Evolutionary conservation across 805 yeast species (phyloP).

Genomic region (Kuraishia capsulata): DNA sequence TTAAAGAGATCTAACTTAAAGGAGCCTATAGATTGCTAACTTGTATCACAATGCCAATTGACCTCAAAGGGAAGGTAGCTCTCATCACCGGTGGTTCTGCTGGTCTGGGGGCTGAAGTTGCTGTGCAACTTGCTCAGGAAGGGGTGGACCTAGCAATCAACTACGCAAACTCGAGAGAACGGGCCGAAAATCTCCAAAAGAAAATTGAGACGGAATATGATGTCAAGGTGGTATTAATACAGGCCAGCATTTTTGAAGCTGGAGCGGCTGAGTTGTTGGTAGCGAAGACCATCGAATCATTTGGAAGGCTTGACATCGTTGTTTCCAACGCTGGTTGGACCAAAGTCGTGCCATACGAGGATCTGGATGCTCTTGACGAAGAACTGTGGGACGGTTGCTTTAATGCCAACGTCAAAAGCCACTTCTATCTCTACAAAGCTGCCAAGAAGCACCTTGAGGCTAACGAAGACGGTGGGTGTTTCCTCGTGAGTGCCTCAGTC

Average conservation of each 20-base stretch:
- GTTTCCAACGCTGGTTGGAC: conserved; percentile 31
- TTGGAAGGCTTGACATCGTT: conserved; percentile 26
- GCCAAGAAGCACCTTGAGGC: conserved; percentile 19
- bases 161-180: conserved; percentile 18
- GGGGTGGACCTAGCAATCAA: conserved; percentile 25
- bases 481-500: conserved; percentile 18
- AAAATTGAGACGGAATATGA: conserved; percentile 8
- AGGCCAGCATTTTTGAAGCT: conserved; percentile 18
- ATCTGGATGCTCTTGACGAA: conserved; percentile 21
- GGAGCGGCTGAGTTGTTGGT: conserved; percentile 15
- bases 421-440: conserved; percentile 21
- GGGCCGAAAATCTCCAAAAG: conserved; percentile 19
- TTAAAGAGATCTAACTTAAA: too few species aligned
- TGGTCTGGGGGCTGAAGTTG: conserved; percentile 26
- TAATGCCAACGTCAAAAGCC: conserved; percentile 20
- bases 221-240: conserved; percentile 12
- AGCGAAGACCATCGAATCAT: conserved; percentile 12
- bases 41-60: conserved; percentile 1
- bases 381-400: conserved; percentile 23
- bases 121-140: conserved; percentile 23
- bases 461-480: conserved; percentile 16
- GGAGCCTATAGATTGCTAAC: too few species aligned
- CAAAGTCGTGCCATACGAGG: conserved; percentile 19
- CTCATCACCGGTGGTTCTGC: conserved; percentile 22
- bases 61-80: conserved; percentile 18